phyloP scores from a whole-genome alignment of 2,329 filamentous ascomycete species.

The Pseudogymnoascus sp. region DNA sequence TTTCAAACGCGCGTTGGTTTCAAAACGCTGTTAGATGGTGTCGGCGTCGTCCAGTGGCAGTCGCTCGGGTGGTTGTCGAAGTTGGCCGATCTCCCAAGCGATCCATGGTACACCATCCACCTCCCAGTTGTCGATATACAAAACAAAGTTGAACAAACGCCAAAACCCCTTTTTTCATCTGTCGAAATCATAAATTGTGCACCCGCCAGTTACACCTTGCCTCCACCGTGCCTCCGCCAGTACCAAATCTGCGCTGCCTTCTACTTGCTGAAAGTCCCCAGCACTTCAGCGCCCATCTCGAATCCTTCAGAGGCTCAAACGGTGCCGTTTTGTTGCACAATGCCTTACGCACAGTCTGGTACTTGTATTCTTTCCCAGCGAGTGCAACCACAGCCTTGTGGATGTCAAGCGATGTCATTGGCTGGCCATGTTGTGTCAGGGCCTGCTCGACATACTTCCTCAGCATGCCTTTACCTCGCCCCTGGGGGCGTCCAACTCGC shows the following conservation, averaged over 20 bases:
- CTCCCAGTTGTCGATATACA: neutral
- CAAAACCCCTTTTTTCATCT: neutral
- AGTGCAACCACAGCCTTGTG: neutral
- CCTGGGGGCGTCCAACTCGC: neutral
- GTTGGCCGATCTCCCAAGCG: neutral
- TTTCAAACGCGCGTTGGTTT: neutral
- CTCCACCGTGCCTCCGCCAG: neutral
- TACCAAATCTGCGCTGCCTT: neutral
- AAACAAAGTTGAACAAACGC: neutral
- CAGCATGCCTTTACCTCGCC: neutral
- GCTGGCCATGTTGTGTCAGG: neutral
- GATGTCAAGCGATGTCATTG: neutral
- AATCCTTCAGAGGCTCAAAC: neutral
- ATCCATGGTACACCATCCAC: neutral
- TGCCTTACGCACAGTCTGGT: neutral
- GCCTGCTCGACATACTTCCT: neutral
- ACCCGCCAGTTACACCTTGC: neutral
- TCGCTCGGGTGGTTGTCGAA: neutral
- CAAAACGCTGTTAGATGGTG: neutral
- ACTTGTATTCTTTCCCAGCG: neutral
- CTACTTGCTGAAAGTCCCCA: neutral
- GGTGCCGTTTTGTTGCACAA: neutral
- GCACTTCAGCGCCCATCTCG: neutral
- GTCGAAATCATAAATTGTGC: neutral
- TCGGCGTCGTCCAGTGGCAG: neutral